These are phyloP conservation scores for Crithidia sp. DNA, from an alignment of 208 protist species.

Conservation along the genomic window DNA sequence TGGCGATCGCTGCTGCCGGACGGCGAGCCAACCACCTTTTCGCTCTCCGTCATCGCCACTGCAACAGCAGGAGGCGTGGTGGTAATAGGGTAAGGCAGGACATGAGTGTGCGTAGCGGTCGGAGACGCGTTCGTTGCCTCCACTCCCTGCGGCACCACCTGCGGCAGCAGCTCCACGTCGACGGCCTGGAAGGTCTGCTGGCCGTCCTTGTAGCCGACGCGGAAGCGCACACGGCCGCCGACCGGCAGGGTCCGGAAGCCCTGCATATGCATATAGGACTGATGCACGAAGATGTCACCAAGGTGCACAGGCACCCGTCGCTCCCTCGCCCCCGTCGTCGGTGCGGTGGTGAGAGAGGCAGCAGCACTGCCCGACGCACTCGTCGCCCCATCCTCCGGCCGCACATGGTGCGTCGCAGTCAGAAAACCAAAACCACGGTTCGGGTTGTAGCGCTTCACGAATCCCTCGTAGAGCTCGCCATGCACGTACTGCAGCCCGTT, in stretches of 20 bases:
- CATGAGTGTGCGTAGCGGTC: not conserved
- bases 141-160: conserved; percentile 12
- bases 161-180: conserved; percentile 47
- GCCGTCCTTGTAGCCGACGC: conserved; percentile 52
- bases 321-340: conserved; percentile 16
- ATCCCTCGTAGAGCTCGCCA: conserved; percentile 65
- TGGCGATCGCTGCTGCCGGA: not conserved
- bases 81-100: no score
- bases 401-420: conserved; percentile 47
- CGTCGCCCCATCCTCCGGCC: not conserved
- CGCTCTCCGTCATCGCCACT: not conserved
- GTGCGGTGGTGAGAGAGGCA: conserved; percentile 3
- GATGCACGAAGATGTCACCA: conserved; percentile 75
- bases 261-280: conserved; percentile 66
- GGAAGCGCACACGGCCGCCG: conserved; percentile 60
- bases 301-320: conserved; percentile 35
- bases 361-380: not conserved
- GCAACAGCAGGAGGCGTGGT: not conserved
- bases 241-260: conserved; percentile 60
- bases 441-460: conserved; percentile 75
- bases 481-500: conserved; percentile 58
- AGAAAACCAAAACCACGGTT: conserved; percentile 71
- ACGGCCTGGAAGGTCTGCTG: conserved; percentile 53
- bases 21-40: not conserved
- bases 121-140: conserved; percentile 1